Evolutionary conservation across 1,284 basidiomycete genomes (phyloP).

Genomic region (Wallemia ichthyophaga): DNA sequence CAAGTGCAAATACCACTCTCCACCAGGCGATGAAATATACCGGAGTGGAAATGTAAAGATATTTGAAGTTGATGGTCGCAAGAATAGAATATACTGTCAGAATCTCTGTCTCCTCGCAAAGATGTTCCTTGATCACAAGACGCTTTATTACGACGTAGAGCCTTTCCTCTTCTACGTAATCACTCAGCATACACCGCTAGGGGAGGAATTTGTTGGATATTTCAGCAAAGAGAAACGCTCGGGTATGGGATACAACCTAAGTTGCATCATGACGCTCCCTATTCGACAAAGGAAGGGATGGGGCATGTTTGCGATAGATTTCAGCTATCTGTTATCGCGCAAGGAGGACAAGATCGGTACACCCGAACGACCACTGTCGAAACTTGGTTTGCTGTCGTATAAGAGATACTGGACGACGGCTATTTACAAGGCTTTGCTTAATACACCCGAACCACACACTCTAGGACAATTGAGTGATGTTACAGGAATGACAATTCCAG

Average conservation of each 20-base stretch:
- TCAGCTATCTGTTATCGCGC: constrained; percentile 86
- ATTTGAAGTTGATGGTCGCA: constrained; percentile 91
- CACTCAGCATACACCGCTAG: constrained; percentile 62
- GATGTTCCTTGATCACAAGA: constrained; percentile 99
- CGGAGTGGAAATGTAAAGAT: constrained; percentile 63
- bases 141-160: constrained; percentile 96
- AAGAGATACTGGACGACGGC: constrained; percentile 81
- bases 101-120: constrained; percentile 96
- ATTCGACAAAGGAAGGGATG: constrained; percentile 78
- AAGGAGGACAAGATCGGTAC: constrained; percentile 67
- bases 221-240: constrained; percentile 97
- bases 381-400: constrained; percentile 67
- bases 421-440: constrained; percentile 20
- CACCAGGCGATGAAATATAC: constrained; percentile 96
- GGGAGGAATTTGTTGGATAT: constrained; percentile 87
- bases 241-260: constrained; percentile 83
- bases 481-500: not conserved
- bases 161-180: constrained; percentile 98
- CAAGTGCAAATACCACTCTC: constrained; percentile 82
- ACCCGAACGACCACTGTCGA: constrained; percentile 75
- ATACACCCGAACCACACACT: not conserved
- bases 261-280: constrained; percentile 97
- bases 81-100: constrained; percentile 99
- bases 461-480: not conserved
- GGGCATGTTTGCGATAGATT: constrained; percentile 82